phyloP scores from a whole-genome alignment of 208 protist genomes.

The Leishmania amazonensis region DNA sequence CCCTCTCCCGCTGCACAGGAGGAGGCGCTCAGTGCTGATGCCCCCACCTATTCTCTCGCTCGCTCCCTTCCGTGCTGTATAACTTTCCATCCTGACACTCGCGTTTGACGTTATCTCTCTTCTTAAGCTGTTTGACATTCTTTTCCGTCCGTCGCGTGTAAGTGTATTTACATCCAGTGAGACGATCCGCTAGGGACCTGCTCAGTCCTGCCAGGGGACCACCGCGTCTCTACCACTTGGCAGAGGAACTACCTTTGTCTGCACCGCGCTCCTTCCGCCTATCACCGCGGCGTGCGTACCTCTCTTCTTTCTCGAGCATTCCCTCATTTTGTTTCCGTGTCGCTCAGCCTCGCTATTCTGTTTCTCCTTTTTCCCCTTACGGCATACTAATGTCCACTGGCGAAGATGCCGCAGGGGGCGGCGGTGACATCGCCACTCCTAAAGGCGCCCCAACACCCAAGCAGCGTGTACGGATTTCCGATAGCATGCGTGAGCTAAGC shows the following conservation, averaged over 20 bases:
- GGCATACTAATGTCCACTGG: neutral
- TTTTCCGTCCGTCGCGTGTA: neutral
- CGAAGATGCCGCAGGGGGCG: neutral
- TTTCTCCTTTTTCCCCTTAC: neutral
- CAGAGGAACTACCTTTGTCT: neutral
- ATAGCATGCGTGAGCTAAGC: conserved; percentile 46
- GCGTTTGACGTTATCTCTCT: neutral
- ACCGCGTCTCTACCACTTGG: neutral
- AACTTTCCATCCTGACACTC: too few relatives aligned
- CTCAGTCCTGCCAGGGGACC: neutral
- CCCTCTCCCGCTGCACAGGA: neutral
- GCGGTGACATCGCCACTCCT: neutral
- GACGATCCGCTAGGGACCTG: neutral
- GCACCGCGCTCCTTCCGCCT: neutral
- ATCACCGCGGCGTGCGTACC: neutral
- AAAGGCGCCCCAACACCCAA: neutral
- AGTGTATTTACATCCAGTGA: neutral
- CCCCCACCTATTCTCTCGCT: neutral
- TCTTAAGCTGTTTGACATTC: neutral
- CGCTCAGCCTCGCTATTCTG: neutral
- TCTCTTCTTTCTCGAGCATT: neutral
- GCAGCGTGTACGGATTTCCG: conserved; percentile 20
- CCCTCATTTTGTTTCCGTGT: neutral
- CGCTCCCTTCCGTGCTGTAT: neutral
- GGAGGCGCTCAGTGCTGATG: neutral